phyloP scores from a whole-genome alignment of 257 asterid genomes.

The Solanum bulbocastanum region DNA sequence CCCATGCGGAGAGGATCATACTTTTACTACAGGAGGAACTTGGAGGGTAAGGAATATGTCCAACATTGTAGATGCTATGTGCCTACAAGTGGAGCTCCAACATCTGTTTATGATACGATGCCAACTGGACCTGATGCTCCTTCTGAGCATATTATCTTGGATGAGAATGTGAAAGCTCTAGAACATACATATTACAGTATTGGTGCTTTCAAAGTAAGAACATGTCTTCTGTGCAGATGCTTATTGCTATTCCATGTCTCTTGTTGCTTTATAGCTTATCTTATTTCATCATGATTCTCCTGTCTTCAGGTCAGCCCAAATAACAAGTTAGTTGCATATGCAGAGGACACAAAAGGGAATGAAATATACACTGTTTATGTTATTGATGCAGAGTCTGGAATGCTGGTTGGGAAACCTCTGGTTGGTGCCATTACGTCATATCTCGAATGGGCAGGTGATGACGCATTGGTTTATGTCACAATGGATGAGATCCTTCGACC shows the following conservation, averaged over 20 bases:
- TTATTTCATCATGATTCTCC: neutral
- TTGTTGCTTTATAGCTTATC: neutral
- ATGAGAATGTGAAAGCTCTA: conserved; percentile 79
- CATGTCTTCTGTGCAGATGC: neutral
- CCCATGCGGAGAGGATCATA: conserved; percentile 62
- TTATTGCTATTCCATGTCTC: neutral
- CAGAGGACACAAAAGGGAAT: conserved; percentile 91
- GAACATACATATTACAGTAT: conserved; percentile 50
- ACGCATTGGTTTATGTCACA: conserved; percentile 70
- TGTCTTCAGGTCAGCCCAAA: conserved; percentile 70
- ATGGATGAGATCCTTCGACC: conserved; percentile 90
- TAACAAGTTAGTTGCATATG: conserved; percentile 74
- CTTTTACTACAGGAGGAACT: conserved; percentile 71
- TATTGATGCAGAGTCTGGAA: conserved; percentile 70
- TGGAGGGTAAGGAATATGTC: conserved; percentile 82
- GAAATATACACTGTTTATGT: conserved; percentile 72
- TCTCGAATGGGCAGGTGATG: conserved; percentile 83
- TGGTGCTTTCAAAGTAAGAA: conserved; percentile 66
- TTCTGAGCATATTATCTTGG: conserved; percentile 74
- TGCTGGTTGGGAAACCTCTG: conserved; percentile 62
- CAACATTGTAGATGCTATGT: conserved; percentile 70
- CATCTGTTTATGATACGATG: conserved; percentile 77
- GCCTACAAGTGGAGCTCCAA: conserved; percentile 25
- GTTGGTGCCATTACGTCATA: conserved; percentile 46
- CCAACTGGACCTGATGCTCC: conserved; percentile 76